Conservation (phyloP, 2,329 filamentous ascomycete genomes). For the Penicillium hesseltinei region DNA sequence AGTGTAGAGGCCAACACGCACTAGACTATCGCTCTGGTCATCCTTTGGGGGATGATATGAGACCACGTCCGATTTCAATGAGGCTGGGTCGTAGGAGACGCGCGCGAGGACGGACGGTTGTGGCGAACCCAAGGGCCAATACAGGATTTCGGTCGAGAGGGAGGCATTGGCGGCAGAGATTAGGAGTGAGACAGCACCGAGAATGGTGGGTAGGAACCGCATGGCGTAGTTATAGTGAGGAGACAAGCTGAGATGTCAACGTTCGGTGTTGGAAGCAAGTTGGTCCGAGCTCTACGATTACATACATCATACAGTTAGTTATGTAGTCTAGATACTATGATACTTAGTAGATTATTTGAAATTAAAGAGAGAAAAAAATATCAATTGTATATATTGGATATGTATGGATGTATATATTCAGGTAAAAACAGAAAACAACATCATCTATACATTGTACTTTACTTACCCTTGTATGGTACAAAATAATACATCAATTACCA, state of each 20-base stretch:
- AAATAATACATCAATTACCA: neutral
- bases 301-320: neutral
- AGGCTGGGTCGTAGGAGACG: conserved; percentile 42
- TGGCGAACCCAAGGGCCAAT: conserved; percentile 36
- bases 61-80: conserved; percentile 36
- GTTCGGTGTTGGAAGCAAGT: neutral
- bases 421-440: too few species aligned
- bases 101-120: conserved; percentile 40
- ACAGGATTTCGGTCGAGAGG: conserved; percentile 36
- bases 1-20: conserved; percentile 54
- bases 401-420: neutral
- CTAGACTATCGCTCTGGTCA: conserved; percentile 46
- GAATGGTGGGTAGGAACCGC: conserved; percentile 20
- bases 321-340: neutral
- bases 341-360: neutral
- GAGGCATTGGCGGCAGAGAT: conserved; percentile 18
- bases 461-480: neutral
- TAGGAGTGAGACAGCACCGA: conserved; percentile 15
- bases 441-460: neutral
- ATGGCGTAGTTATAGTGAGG: conserved; percentile 6
- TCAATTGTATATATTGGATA: neutral
- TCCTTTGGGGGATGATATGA: conserved; percentile 40
- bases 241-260: neutral
- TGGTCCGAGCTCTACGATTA: conserved; percentile 2
- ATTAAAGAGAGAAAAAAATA: neutral